Percentiles rank a stretch among this genome's conserved stretches.
Conservation (phyloP, 139 green algal genomes). For the Coelastrella sp. region DNA sequence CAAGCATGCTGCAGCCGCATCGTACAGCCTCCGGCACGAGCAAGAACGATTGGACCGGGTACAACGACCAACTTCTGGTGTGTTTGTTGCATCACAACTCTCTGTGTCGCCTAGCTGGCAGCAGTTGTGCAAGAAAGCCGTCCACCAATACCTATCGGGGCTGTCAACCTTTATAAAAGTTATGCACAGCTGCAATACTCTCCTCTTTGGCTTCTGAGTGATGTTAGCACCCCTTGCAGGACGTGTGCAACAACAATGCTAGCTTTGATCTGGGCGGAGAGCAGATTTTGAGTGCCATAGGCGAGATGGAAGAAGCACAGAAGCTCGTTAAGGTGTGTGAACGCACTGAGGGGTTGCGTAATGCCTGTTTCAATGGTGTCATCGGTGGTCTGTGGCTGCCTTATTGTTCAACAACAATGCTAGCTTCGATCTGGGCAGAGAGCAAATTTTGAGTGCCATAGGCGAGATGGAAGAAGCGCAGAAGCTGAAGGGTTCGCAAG, state of each 20-base stretch:
- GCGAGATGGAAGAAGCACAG: slow-evolving; percentile 66
- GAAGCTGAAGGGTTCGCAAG: too few relatives aligned
- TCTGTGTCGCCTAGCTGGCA: too few relatives aligned
- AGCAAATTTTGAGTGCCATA: slow-evolving; percentile 71
- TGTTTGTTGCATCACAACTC: too few relatives aligned
- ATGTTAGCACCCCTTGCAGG: slow-evolving; percentile 49
- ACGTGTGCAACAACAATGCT: slow-evolving; percentile 86
- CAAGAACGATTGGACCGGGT: too few relatives aligned
- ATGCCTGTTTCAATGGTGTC: background rate
- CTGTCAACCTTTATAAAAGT: too few relatives aligned
- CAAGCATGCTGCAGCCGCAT: too few relatives aligned
- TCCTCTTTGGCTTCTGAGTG: background rate
- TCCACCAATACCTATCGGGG: too few relatives aligned
- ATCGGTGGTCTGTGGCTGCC: background rate
- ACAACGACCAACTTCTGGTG: too few relatives aligned
- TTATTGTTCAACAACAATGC: slow-evolving; percentile 83
- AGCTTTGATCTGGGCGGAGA: slow-evolving; percentile 87
- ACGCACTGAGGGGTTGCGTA: too few relatives aligned
- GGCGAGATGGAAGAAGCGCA: slow-evolving; percentile 66
- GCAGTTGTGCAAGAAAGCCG: too few relatives aligned
- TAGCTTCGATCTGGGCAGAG: slow-evolving; percentile 88
- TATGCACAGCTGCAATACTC: too few relatives aligned
- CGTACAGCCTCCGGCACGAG: too few relatives aligned
- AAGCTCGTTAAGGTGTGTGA: slow-evolving; percentile 50
- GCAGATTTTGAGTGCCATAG: slow-evolving; percentile 71